phyloP scores from a whole-genome alignment of 148 eudicot genomes.

The Spergularia marina region DNA sequence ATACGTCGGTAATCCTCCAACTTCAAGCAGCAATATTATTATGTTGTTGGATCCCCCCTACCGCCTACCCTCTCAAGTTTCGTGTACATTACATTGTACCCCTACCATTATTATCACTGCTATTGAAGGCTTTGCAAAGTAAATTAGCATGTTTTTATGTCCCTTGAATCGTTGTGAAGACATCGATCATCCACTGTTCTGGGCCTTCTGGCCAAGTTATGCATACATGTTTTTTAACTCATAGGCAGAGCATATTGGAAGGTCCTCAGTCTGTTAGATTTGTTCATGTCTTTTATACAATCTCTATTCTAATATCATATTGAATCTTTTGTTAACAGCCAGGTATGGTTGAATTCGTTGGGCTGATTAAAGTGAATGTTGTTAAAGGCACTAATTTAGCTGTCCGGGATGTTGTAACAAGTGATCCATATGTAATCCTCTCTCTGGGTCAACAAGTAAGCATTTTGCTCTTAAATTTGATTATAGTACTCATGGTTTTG shows the following conservation, averaged over 20 bases:
- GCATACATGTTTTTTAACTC: background rate
- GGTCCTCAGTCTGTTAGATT: background rate
- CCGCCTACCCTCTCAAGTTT: background rate
- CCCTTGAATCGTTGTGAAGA: background rate
- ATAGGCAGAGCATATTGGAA: background rate
- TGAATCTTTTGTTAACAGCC: conserved; percentile 44
- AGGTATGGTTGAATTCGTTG: conserved; percentile 96
- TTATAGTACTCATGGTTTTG: background rate
- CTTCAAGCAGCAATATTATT: background rate
- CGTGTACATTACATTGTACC: background rate
- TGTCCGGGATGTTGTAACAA: conserved; percentile 77
- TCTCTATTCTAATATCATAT: too few relatives aligned
- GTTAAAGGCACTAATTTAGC: conserved; percentile 89
- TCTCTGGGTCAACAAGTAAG: conserved; percentile 88
- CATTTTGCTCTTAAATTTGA: conserved; percentile 17
- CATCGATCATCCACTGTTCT: background rate
- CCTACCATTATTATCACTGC: too few relatives aligned
- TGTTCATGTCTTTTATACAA: too few relatives aligned
- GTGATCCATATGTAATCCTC: conserved; percentile 92
- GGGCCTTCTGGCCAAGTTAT: background rate
- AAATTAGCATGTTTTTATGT: background rate
- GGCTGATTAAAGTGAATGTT: conserved; percentile 78
- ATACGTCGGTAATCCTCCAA: conserved; percentile 46
- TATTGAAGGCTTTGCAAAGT: conserved; percentile 1
- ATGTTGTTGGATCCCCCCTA: too few relatives aligned